Percentiles rank a stretch among this genome's conserved stretches.
phyloP scores from a whole-genome alignment of 148 eudicot species.

The Heliamphora exappendiculata region DNA sequence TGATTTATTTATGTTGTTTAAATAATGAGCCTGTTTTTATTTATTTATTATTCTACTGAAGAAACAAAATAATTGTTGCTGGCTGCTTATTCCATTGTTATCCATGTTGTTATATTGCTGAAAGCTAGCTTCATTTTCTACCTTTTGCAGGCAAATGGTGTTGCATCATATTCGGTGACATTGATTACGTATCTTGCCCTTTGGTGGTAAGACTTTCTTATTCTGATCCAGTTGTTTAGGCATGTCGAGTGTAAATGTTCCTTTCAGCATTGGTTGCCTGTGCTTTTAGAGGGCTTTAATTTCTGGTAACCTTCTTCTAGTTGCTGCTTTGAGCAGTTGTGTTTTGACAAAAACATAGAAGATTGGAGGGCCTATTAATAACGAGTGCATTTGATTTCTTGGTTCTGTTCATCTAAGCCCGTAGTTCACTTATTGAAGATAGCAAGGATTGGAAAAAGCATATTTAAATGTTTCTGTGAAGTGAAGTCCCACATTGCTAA shows the following conservation, averaged over 20 bases:
- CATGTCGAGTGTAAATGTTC: neutral
- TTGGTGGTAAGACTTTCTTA: conserved; percentile 70
- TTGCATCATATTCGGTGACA: conserved; percentile 73
- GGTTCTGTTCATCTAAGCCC: neutral
- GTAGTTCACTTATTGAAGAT: neutral
- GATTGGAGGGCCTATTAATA: neutral
- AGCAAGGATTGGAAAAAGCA: neutral
- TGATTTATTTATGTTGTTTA: neutral
- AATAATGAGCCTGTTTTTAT: neutral
- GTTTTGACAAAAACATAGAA: neutral
- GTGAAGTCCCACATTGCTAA: no score
- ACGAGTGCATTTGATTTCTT: neutral
- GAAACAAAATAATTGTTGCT: neutral
- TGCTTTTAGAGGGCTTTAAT: neutral
- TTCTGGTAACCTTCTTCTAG: neutral
- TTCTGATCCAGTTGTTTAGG: neutral
- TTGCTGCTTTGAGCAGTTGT: neutral
- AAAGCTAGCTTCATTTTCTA: conserved; percentile 1
- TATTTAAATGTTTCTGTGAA: neutral
- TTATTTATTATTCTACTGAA: neutral
- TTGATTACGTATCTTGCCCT: conserved; percentile 69
- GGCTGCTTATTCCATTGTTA: neutral
- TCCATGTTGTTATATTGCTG: neutral
- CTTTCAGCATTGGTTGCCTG: neutral
- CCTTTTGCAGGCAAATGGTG: conserved; percentile 76